Percentiles rank a stretch among this genome's conserved stretches.
phyloP scores from a whole-genome alignment of 768 basidiomycete species.

The Rhizopogon vulgaris region DNA sequence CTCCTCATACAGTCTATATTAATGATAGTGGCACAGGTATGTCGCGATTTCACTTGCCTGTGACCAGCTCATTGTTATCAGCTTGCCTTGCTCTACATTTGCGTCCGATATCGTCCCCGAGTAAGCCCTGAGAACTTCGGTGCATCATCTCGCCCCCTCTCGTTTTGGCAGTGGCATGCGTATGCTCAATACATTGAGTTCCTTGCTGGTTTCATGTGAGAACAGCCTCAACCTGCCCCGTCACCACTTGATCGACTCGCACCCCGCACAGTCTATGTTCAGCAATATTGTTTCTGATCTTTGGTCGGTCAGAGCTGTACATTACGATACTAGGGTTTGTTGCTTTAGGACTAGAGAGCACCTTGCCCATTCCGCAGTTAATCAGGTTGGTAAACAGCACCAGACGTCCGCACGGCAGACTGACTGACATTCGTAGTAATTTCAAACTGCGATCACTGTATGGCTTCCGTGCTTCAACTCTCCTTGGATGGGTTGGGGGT shows the following conservation, averaged over 20 bases:
- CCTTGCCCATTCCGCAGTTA: constrained; percentile 80
- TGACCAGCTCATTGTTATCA: constrained; percentile 24
- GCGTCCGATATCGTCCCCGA: constrained; percentile 63
- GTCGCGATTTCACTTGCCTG: constrained; percentile 10
- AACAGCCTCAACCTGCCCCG: neutral
- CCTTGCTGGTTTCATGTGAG: constrained; percentile 70
- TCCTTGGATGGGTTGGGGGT: constrained; percentile 80
- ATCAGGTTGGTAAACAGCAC: constrained; percentile 51
- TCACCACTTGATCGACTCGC: constrained; percentile 4
- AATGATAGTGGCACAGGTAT: constrained; percentile 80
- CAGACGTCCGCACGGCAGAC: neutral
- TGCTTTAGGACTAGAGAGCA: constrained; percentile 79
- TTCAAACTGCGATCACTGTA: constrained; percentile 74
- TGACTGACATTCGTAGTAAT: constrained; percentile 43
- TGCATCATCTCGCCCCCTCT: constrained; percentile 56
- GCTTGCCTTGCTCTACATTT: constrained; percentile 78
- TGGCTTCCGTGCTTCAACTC: constrained; percentile 78
- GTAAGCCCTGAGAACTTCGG: constrained; percentile 53
- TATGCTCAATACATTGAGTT: constrained; percentile 82
- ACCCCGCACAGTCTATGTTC: constrained; percentile 44
- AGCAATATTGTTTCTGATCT: constrained; percentile 70
- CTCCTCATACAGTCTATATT: constrained; percentile 77
- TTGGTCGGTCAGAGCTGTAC: constrained; percentile 56
- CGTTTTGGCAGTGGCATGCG: constrained; percentile 82
- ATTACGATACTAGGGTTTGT: constrained; percentile 65